Base-by-base conservation (phyloP, 2,329 filamentous ascomycete species). In the Botrytis paeoniae region DNA sequence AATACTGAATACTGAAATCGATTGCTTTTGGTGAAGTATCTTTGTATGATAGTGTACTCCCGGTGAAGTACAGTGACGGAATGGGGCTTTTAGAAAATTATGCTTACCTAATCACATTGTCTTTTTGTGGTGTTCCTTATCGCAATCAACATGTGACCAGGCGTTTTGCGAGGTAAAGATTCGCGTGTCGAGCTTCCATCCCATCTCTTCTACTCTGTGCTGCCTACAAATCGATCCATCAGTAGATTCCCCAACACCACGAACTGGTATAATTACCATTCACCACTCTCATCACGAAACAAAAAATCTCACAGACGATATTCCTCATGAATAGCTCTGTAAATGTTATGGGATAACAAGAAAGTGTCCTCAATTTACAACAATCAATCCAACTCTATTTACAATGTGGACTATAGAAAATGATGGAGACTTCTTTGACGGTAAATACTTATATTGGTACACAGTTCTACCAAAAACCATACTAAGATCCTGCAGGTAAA, bases 401-500 rank as follows among this genome's bases (percentile, higher is more conserved):
- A 68, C 64, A 2, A 68, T 68, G 64, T 68, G 64, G 64, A 68
- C 64, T 7, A 57, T 68, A 57, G 64, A 41, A 41, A 68, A 41
- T 14, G 64, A 68, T 57, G 64, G 64, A 20, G 48, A 39, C 16
- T n/a, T 68, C 54, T 68, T 68, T n/a, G n/a, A 57, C 9, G 48
- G 64, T 68, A 57, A 16, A 54, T n/a, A 39, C 8, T 4, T 25
- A 41, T 39, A 22, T 32, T 57, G 25, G 10, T 32, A 20, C 25
- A 39, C 12, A 16, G 18, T 25, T 54, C 9, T 3, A 16, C 51
- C 45, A 10, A 22, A 8, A 16, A 22, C 2, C 1, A 57, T 68
- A 25, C 64, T 68, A 25, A 68, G 10, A 57, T 57, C 0, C 14
- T 45, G 37, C 73, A 92, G 90, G 88, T 74, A 93, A 89, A 82